phyloP scores from a whole-genome alignment of 2,329 filamentous ascomycete species.

The Sporothrix protearum region DNA sequence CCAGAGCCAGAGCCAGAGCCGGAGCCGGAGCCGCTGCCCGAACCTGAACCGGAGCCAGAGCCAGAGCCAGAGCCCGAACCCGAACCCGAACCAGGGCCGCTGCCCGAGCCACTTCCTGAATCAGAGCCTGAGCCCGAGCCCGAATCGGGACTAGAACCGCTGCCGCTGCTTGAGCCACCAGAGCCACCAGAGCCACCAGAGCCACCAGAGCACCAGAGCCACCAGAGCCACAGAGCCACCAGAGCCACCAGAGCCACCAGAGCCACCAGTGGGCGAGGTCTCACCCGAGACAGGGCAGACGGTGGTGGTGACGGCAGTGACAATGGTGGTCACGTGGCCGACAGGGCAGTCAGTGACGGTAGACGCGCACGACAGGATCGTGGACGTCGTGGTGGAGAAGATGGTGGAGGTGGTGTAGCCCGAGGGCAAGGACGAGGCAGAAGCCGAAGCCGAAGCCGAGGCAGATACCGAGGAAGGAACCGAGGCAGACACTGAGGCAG shows the following conservation, averaged over 20 bases:
- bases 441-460: background rate
- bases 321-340: slow-evolving; percentile 6
- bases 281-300: slow-evolving; percentile 1
- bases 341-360: slow-evolving; percentile 19
- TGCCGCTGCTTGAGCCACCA: background rate
- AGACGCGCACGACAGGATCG: slow-evolving; percentile 16
- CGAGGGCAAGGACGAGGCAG: background rate
- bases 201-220: background rate
- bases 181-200: background rate
- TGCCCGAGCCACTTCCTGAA: background rate
- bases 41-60: background rate
- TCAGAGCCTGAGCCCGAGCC: background rate
- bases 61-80: background rate
- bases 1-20: background rate
- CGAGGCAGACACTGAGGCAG: background rate
- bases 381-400: slow-evolving; percentile 2
- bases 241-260: background rate
- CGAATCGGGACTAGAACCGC: background rate
- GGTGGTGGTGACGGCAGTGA: slow-evolving; percentile 5
- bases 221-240: background rate
- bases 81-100: background rate
- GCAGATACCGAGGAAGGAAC: background rate
- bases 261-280: background rate
- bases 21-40: background rate
- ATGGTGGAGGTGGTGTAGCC: slow-evolving; percentile 13